These are phyloP conservation scores for Clitoria ternatea DNA, from an alignment of 306 rosid genomes.

Conservation along the genomic window DNA sequence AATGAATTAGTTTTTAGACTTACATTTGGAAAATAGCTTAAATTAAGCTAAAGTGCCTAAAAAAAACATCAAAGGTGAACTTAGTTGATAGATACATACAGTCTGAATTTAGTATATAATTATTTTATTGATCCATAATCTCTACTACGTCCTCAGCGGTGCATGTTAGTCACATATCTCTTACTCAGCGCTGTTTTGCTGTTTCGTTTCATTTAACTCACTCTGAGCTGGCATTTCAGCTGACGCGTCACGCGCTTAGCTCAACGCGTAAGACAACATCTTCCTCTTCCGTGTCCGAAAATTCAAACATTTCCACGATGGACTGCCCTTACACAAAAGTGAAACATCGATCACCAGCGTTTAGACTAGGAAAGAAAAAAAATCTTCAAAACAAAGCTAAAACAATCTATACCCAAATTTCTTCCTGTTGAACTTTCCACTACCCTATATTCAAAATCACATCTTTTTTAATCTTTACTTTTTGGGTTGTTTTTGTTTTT, in stretches of 20 bases:
- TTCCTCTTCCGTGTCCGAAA: not conserved
- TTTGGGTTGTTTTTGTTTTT: not conserved
- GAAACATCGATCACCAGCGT: not conserved
- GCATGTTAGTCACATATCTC: not conserved
- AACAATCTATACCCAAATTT: not conserved
- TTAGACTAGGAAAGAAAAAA: not conserved
- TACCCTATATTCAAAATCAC: not conserved
- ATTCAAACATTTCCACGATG: conserved; percentile 24
- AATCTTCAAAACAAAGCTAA: not conserved
- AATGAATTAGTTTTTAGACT: no score
- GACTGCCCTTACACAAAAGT: not conserved
- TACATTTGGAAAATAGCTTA: no score
- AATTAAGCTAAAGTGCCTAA: no score
- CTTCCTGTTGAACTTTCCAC: not conserved
- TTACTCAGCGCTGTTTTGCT: not conserved
- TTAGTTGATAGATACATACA: no score
- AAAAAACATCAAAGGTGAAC: no score
- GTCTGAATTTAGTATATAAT: no score
- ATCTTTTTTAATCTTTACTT: not conserved
- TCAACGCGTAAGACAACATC: conserved; percentile 11
- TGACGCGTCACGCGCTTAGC: conserved; percentile 47
- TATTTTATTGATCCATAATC: no score
- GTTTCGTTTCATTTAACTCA: not conserved
- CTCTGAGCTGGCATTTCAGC: conserved; percentile 10
- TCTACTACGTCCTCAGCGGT: no score